Percentiles rank a stretch among this genome's conserved stretches.
Conservation (phyloP, 2,329 filamentous ascomycete species). For the Alternaria rosae region DNA sequence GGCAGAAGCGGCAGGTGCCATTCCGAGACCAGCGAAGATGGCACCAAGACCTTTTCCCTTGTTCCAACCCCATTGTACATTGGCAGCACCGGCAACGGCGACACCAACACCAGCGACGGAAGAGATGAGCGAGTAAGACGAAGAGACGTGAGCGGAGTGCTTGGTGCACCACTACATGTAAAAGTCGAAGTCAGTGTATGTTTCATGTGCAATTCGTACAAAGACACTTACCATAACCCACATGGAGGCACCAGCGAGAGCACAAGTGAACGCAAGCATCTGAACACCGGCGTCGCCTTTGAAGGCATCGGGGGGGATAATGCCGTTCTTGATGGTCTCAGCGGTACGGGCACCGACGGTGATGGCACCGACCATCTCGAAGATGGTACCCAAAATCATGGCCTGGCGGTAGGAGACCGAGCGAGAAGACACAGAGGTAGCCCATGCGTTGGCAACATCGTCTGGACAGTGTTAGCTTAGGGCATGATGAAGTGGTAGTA, state of each 20-base stretch:
- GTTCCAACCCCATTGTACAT: constrained; percentile 66
- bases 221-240: constrained; percentile 69
- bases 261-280: constrained; percentile 64
- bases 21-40: constrained; percentile 69
- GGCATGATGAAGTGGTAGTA: neutral
- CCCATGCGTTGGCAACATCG: constrained; percentile 86
- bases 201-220: neutral
- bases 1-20: constrained; percentile 73
- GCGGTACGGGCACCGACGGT: constrained; percentile 63
- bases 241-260: constrained; percentile 68
- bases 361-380: constrained; percentile 58
- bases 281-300: constrained; percentile 57
- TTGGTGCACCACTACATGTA: constrained; percentile 70
- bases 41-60: constrained; percentile 71
- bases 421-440: constrained; percentile 80
- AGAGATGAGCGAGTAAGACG: constrained; percentile 63
- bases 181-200: neutral
- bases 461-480: constrained; percentile 53
- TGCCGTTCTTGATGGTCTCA: constrained; percentile 79
- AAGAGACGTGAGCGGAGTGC: constrained; percentile 71
- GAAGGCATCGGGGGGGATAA: constrained; percentile 57
- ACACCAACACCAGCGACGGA: constrained; percentile 58
- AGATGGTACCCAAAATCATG: constrained; percentile 56
- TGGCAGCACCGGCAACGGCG: constrained; percentile 62
- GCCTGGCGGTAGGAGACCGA: constrained; percentile 74